Evolutionary conservation across 441 rosid genomes (phyloP), one percentile per base, ranked within the genome.

Genomic region (Mallotus repandus): DNA sequence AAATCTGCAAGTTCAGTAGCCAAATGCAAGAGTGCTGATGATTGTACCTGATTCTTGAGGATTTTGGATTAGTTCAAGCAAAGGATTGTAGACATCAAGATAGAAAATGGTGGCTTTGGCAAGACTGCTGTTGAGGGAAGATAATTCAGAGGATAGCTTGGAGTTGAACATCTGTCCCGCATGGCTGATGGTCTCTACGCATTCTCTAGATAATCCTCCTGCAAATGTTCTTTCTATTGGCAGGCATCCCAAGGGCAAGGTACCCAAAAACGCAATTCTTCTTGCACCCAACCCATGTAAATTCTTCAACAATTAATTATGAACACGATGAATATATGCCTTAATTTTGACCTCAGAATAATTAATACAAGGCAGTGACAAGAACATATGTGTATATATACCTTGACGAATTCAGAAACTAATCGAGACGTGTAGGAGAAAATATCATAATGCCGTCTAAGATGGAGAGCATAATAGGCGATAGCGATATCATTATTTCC

Each of bases 161-260:
- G 80, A 53, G 69, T 89, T 88, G 70, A 88, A 86, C 69, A 83
- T 35, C 68, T 74, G 59, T 38, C 90, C 84, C 38, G 84, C 84
- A 12, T 69, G 15, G 68, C 86, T 32, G 93, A 82, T 48, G 83
- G 82, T 11, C 65, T 9, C 66, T 89, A 87, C 66, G 70, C 70
- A 67, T 48, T 3, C 22, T 85, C 83, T n/a, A 73, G 83, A 1
- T n/a, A 66, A 9, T 9, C 86, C 85, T 72, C 91, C 94, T 9
- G 56, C 86, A 32, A 81, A 0, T 9, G 90, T 85, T 82, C 91
- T 84, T 7, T 78, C 79, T 10, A 82, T 72, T 22, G 97, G 95
- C 15, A 89, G 56, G 70, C 95, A 92, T 25, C 95, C 93, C 3
- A 90, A 71, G 14, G 92, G 91, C 38, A 91, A 84, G 49, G 86